These are phyloP conservation scores for Ceratobasidium sp. DNA, from an alignment of 1,284 basidiomycete genomes.

Conservation along the genomic window DNA sequence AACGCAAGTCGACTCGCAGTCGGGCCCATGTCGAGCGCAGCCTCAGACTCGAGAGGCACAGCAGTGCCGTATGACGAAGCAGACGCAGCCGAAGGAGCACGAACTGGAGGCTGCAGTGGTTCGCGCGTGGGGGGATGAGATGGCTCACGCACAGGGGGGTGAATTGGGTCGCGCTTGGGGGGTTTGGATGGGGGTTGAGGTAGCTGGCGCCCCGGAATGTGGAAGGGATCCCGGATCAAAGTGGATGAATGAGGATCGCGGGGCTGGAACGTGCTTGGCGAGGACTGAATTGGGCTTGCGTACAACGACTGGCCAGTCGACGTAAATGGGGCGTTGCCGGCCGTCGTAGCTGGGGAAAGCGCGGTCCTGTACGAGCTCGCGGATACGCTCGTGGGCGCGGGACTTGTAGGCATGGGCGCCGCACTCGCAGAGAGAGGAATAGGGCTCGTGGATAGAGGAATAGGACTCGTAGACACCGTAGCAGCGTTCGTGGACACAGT, in stretches of 20 bases:
- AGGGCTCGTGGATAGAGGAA: slow-evolving; percentile 17
- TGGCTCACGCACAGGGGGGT: not conserved
- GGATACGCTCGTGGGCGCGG: not conserved
- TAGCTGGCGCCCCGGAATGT: no score
- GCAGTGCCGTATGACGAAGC: slow-evolving; percentile 40
- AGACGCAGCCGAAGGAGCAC: slow-evolving; percentile 29
- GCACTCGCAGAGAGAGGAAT: slow-evolving; percentile 4
- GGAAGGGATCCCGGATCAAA: no score
- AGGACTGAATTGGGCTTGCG: no score
- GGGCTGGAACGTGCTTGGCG: no score
- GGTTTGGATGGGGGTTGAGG: no score
- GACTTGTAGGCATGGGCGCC: slow-evolving; percentile 7
- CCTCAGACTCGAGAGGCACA: slow-evolving; percentile 34
- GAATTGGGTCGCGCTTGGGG: not conserved
- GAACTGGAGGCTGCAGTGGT: slow-evolving; percentile 1
- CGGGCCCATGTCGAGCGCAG: slow-evolving; percentile 7
- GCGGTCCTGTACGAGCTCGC: not conserved
- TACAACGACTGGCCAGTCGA: no score
- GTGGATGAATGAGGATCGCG: no score
- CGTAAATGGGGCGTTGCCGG: no score
- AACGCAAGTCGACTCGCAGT: slow-evolving; percentile 29
- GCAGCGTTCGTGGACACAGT: slow-evolving; percentile 6
- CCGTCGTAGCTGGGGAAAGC: not conserved
- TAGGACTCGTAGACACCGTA: slow-evolving; percentile 10
- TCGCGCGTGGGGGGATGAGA: not conserved